Evolutionary conservation across 805 yeast genomes (phyloP), one percentile per base, ranked within the genome.

Genomic region (Cyberlindnera nakhonratchasimensis): DNA sequence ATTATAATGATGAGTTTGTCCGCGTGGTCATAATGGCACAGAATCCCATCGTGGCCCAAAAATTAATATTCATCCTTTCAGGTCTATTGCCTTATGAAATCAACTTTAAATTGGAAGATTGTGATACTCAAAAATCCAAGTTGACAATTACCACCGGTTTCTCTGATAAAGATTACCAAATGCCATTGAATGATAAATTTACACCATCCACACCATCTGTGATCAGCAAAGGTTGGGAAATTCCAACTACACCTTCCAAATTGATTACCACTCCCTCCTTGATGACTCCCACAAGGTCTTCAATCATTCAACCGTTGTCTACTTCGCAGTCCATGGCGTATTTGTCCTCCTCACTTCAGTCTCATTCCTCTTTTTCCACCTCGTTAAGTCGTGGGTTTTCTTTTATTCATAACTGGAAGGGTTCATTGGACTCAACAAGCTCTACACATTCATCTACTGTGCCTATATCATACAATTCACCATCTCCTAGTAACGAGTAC

Each of bases 21-120:
- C 64, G 82, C 33, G 65, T 79, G 1, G 77, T 77, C 1, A 65
- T 79, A 4, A 69, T 77, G 73, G 77, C 84, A 0, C 74, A 79
- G 13, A 79, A 79, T 52, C 76, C 79, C 26, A 72, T 72, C 7
- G 80, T 79, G 9, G 81, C 83, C 2, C 79, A 78, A 51, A 77
- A 77, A 53, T 60, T 79, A 41, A 63, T 78, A 0, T 78, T 76
- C 42, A 72, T 79, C 7, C 47, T 79, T 8, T 69, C 76, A 40
- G 82, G 77, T 0, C 44, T 79, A 20, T 57, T 79, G 14, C 72
- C 76, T 26, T 67, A 59, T 19, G 54, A 61, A 8, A 49, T 54
- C 33, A 44, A 50, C 3, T 54, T 59, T 6, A 39, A 40, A 12
- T 24, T 53, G 20, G 43, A 45, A 35, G 52, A 53, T 26, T 22